Conservation (phyloP, 257 asterid genomes). For the Plantago ovata region DNA sequence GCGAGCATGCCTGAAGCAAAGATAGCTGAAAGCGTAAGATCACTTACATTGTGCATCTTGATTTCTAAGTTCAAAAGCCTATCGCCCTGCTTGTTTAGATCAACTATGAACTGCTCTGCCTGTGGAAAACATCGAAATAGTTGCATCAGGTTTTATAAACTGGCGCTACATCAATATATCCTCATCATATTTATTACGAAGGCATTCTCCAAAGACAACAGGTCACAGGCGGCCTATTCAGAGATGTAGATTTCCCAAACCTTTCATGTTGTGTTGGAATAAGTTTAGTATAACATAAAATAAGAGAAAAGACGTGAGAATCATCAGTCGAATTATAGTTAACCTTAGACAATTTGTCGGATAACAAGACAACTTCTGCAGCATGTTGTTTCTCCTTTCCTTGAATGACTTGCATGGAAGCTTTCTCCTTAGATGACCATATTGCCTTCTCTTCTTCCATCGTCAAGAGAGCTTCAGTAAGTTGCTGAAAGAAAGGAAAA, state of each 20-base stretch:
- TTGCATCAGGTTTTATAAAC: conserved; percentile 4
- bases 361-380: conserved; percentile 48
- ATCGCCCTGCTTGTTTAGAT: conserved; percentile 38
- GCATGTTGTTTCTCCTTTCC: conserved; percentile 42
- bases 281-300: too few relatives aligned
- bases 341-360: conserved; percentile 63
- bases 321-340: conserved; percentile 3
- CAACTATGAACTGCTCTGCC: conserved; percentile 31
- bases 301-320: too few relatives aligned
- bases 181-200: too few relatives aligned
- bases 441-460: conserved; percentile 93
- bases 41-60: conserved; percentile 43
- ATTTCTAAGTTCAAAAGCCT: conserved; percentile 36
- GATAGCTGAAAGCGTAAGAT: not conserved
- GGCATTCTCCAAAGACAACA: conserved; percentile 3
- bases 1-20: not conserved
- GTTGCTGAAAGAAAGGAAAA: conserved; percentile 56
- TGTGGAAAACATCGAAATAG: conserved; percentile 18
- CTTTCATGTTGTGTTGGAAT: too few relatives aligned
- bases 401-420: conserved; percentile 65
- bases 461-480: conserved; percentile 81
- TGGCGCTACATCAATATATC: not conserved
- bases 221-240: not conserved
- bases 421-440: conserved; percentile 87
- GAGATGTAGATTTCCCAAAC: too few relatives aligned